A percentile compares a stretch with the other conserved stretches of the same genome.
Conservation (phyloP, 805 yeast species). For the Martiniozyma abietophila region DNA sequence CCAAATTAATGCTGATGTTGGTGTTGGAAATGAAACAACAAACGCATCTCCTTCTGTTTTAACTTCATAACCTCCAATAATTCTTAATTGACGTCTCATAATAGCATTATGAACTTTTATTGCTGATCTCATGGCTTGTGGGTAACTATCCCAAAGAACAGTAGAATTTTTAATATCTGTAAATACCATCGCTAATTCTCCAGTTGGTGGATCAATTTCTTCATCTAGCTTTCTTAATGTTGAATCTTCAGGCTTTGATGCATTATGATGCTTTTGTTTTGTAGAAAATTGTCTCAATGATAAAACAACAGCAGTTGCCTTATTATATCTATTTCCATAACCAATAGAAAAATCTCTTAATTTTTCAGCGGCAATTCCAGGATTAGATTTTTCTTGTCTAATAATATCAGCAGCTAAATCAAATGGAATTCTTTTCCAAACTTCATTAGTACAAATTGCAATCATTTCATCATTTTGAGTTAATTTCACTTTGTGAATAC, state of each 20-base stretch:
- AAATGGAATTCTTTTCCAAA: conserved; percentile 79
- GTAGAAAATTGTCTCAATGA: conserved; percentile 48
- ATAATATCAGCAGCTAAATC: conserved; percentile 89
- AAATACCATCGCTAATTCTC: conserved; percentile 90
- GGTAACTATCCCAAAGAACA: conserved; percentile 83
- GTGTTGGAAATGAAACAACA: conserved; percentile 93
- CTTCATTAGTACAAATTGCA: conserved; percentile 69
- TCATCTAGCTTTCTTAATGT: conserved; percentile 73
- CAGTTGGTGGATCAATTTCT: conserved; percentile 91
- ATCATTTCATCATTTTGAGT: conserved; percentile 73
- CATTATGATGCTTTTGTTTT: conserved; percentile 27
- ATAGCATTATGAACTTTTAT: conserved; percentile 88
- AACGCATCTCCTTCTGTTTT: conserved; percentile 99
- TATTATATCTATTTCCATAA: conserved; percentile 69
- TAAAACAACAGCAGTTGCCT: conserved; percentile 71
- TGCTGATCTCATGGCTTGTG: conserved; percentile 93
- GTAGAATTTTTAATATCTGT: conserved; percentile 97
- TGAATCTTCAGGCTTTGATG: conserved; percentile 58
- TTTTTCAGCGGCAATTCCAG: conserved; percentile 87
- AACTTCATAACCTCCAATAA: conserved; percentile 96
- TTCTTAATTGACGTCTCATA: conserved; percentile 87
- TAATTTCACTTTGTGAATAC: conserved; percentile 50
- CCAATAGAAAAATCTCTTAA: conserved; percentile 90
- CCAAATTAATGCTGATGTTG: conserved; percentile 86
- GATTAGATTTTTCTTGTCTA: conserved; percentile 70